A percentile compares a stretch with the other conserved stretches of the same genome.
These are phyloP conservation scores for Ophiostoma fasciatum DNA, from an alignment of 2,329 filamentous ascomycete species.

Conservation along the genomic window DNA sequence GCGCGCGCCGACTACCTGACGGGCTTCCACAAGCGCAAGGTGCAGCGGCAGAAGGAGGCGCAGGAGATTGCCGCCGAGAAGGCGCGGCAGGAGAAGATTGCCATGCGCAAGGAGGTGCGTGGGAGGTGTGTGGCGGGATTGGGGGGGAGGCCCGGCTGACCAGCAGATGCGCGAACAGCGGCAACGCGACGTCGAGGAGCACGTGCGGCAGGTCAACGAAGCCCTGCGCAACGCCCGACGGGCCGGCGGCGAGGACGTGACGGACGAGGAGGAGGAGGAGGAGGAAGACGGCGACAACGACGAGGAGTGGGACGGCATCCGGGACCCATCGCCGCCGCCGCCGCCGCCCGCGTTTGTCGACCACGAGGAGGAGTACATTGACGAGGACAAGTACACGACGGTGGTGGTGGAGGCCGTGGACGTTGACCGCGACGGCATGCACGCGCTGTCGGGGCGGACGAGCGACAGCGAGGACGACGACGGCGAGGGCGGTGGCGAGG, in stretches of 20 bases:
- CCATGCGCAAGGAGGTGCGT: slow-evolving; percentile 53
- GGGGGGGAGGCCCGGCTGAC: background rate
- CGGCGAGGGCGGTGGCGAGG: slow-evolving; percentile 18
- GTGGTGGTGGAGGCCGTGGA: slow-evolving; percentile 86
- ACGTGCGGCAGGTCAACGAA: slow-evolving; percentile 62
- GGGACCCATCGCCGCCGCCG: slow-evolving; percentile 25
- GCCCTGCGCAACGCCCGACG: slow-evolving; percentile 49
- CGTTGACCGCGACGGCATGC: slow-evolving; percentile 58
- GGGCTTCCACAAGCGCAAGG: slow-evolving; percentile 92
- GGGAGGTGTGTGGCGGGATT: too few species aligned
- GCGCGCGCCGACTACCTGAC: slow-evolving; percentile 80
- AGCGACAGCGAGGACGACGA: slow-evolving; percentile 15
- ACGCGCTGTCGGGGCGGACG: slow-evolving; percentile 31
- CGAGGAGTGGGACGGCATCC: slow-evolving; percentile 47
- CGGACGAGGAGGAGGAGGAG: slow-evolving; percentile 28
- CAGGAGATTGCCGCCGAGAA: slow-evolving; percentile 67
- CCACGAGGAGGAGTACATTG: slow-evolving; percentile 85
- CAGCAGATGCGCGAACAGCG: slow-evolving; percentile 67
- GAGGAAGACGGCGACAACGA: slow-evolving; percentile 29
- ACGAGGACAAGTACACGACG: slow-evolving; percentile 90
- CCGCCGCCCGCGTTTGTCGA: slow-evolving; percentile 40
- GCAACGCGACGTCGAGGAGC: slow-evolving; percentile 65
- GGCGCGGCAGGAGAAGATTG: slow-evolving; percentile 62
- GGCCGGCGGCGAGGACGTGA: slow-evolving; percentile 26
- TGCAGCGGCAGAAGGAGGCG: slow-evolving; percentile 69